These are phyloP conservation scores for Aegilops bicornis DNA, from an alignment of 176 grass and related monocot genomes.

Conservation along the genomic window DNA sequence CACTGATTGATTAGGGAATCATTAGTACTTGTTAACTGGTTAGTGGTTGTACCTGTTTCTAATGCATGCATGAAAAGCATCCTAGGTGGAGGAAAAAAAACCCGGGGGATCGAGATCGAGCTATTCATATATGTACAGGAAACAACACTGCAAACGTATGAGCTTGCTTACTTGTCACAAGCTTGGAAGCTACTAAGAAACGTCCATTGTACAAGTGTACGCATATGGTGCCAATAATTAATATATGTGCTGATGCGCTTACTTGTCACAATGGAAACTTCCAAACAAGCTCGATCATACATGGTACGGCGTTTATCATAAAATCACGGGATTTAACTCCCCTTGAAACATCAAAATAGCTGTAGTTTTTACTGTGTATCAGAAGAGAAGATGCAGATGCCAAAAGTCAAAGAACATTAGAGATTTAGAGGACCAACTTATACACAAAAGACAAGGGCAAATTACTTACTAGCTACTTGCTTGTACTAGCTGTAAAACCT, in stretches of 20 bases:
- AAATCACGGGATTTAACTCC: not conserved
- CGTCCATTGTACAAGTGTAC: constrained; percentile 11
- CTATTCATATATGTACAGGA: not conserved
- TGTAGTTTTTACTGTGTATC: not conserved
- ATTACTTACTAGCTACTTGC: not conserved
- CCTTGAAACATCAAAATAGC: not conserved
- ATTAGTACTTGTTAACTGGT: not conserved
- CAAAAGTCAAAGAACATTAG: not conserved
- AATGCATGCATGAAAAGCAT: not conserved
- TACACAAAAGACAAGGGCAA: not conserved
- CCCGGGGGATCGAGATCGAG: not conserved
- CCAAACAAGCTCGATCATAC: not conserved
- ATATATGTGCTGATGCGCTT: not conserved
- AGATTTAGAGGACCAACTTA: not conserved
- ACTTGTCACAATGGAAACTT: not conserved
- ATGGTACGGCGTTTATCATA: not conserved
- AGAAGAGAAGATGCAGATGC: not conserved
- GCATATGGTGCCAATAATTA: constrained; percentile 1
- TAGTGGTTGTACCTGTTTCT: not conserved
- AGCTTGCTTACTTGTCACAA: constrained; percentile 15
- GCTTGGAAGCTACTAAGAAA: not conserved
- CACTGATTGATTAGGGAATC: not conserved
- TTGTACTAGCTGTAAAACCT: not conserved
- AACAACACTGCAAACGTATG: not conserved
- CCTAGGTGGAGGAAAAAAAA: not conserved